These are phyloP conservation scores for Penicillium frequentans DNA, from an alignment of 2,329 filamentous ascomycete species.

Conservation along the genomic window DNA sequence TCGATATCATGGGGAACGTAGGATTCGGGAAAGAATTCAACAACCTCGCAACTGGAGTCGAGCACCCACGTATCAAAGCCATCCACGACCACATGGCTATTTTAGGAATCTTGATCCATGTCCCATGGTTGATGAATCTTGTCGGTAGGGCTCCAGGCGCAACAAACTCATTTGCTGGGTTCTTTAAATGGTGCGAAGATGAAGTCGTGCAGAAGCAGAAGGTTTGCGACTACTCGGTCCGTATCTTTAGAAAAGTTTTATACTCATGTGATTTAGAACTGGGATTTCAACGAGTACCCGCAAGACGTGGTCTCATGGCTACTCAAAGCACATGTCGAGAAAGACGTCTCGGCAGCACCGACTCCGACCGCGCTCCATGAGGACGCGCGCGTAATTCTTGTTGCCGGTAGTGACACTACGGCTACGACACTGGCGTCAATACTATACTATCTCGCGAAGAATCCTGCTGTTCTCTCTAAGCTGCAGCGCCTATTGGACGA, in stretches of 20 bases:
- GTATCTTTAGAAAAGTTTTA: background rate
- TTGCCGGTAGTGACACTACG: constrained; percentile 35
- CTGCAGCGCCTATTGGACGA: constrained; percentile 33
- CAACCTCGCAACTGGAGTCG: background rate
- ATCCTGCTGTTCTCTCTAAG: constrained; percentile 28
- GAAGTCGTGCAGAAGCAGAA: background rate
- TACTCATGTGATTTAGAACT: background rate
- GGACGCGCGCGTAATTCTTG: background rate
- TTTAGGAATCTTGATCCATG: background rate
- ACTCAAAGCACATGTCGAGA: background rate
- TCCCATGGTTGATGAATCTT: background rate
- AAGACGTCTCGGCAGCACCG: background rate
- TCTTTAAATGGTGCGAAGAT: background rate
- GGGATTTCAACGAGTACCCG: background rate
- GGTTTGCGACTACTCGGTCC: background rate
- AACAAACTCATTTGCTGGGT: background rate
- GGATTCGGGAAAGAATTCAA: background rate
- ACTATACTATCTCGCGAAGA: constrained; percentile 36
- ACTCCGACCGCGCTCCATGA: background rate
- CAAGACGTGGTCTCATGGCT: background rate
- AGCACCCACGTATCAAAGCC: background rate
- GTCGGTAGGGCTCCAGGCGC: background rate
- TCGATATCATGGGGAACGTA: background rate
- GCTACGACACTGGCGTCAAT: constrained; percentile 29
- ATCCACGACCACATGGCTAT: background rate